Evolutionary conservation across 495 filamentous ascomycete genomes (phyloP), one percentile per base, ranked within the genome.

Genomic region (Podospora comata): DNA sequence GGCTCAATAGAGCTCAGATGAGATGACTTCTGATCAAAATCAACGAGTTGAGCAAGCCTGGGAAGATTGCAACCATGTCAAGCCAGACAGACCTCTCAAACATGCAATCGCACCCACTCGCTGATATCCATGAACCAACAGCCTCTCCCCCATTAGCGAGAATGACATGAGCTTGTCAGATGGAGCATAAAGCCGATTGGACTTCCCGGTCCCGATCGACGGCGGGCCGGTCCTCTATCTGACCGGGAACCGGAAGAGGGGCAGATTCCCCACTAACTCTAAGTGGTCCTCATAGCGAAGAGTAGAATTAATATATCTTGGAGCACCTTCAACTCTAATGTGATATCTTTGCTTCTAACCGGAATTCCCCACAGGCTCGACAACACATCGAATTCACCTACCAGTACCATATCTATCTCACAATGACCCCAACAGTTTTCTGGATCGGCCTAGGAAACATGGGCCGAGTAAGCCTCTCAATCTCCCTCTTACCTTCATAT

Each of bases 371-470:
- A 16, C 15, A 3, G 39, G 13, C 39, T 48, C 13, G 9, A 18
- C 34, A 39, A 39, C 39, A 48, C 15, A 6, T 48, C 5, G 18
- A 48, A 48, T 1, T 13, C 13, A 48, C 39, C 39, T 48, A 48
- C 5, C 23, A 23, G 1, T 23, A 23, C 23, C 23, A 7, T 3
- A 32, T 32, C 30, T 32, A 32, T 23, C 30, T 61, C 27, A 76
- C 58, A 11, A 89, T 90, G 87, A 80, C 87, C 60, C 85, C 87
- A 69, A 87, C 85, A 75, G 61, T 93, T 60, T 82, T 93, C 73
- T 97, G 90, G 89, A 90, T 96, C 65, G 93, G 93, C 63, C 82
- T 97, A 65, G 93, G 93, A 9, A 97, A 97, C 77, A 96, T 97
- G 86, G 93, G 93, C 68, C 84, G 91, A 67, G 92, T 93, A 82